A percentile compares a stretch with the other conserved stretches of the same genome.
phyloP scores from a whole-genome alignment of 352 stramenopile species.

The Globisporangium radiosum region DNA sequence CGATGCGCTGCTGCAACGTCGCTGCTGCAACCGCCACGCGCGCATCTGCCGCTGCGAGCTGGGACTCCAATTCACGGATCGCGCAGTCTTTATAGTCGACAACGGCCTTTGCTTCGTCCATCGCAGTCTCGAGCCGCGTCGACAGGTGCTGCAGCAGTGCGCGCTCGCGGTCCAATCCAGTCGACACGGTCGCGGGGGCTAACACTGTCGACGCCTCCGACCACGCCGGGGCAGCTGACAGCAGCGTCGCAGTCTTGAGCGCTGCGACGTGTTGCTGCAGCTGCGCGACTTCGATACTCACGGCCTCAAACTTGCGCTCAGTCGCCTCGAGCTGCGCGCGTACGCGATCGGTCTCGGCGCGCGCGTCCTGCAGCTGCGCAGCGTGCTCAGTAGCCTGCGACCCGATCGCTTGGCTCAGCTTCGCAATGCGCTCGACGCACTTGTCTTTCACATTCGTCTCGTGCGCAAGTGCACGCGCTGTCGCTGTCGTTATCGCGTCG shows the following conservation, averaged over 20 bases:
- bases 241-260: background rate
- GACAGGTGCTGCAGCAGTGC: conserved; percentile 52
- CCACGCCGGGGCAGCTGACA: background rate
- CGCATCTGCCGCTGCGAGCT: conserved; percentile 9
- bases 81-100: conserved; percentile 59
- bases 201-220: background rate
- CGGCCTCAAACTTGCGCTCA: conserved; percentile 34
- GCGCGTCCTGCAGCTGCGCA: conserved; percentile 38
- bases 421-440: conserved; percentile 61
- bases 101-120: conserved; percentile 63
- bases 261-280: conserved; percentile 40
- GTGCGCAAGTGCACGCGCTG: conserved; percentile 28
- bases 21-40: background rate
- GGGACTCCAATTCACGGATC: conserved; percentile 44
- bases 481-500: conserved; percentile 6
- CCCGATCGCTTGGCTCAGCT: conserved; percentile 61
- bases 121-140: conserved; percentile 42
- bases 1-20: background rate
- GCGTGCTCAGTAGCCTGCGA: conserved; percentile 58
- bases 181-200: too few relatives aligned
- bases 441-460: conserved; percentile 60
- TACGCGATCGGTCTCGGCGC: conserved; percentile 30
- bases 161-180: conserved; percentile 16
- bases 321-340: conserved; percentile 29
- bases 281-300: conserved; percentile 31